Evolutionary conservation across 208 protist genomes (phyloP), one percentile per base, ranked within the genome.

Genomic region (Leishmania major): DNA sequence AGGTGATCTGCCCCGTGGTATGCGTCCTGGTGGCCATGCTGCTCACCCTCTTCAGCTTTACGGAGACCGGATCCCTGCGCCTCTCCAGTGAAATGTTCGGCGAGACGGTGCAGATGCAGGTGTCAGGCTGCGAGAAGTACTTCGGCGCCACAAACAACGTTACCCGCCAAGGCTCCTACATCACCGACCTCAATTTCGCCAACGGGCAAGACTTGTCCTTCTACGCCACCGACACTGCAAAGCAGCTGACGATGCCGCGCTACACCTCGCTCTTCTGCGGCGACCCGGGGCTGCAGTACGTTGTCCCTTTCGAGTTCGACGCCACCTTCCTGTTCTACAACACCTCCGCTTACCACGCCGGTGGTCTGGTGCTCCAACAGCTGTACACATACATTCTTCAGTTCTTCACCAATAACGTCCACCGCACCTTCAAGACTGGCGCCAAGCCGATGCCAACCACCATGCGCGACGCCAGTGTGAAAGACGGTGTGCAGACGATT

Each of bases 1-100:
- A 97, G 81, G 76, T 97, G 60, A 57, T 96, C 1, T 93, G 92
- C 84, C 94, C 93, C 0, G 90, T 95, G 15, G 53, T 88, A 47
- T 92, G 87, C 78, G 78, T 97, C 70, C 37, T 95, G 35, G 67
- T 97, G 53, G 92, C 92, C 0, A 91, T 95, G 88, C 78, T 96
- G 49, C 80, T 97, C 5, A 90, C 75, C 35, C 85, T 90, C 31
- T 75, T 95, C 31, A 85, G 79, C 35, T 88, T 93, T 53, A 76
- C 71, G 0, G 7, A 57, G 45, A 67, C 62, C 3, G 81, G 84
- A 3, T 70, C 80, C 17, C 75, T 95, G 22, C 5, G 73, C 31
- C 53, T 97, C 8, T 82, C 83, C 13, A 69, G 77, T 1, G 59
- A 85, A 37, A 79, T 93, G 85, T 95, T 92, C 75, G 84, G 78